Conservation (phyloP, 345 rosid genomes). For the Populus euphratica region DNA sequence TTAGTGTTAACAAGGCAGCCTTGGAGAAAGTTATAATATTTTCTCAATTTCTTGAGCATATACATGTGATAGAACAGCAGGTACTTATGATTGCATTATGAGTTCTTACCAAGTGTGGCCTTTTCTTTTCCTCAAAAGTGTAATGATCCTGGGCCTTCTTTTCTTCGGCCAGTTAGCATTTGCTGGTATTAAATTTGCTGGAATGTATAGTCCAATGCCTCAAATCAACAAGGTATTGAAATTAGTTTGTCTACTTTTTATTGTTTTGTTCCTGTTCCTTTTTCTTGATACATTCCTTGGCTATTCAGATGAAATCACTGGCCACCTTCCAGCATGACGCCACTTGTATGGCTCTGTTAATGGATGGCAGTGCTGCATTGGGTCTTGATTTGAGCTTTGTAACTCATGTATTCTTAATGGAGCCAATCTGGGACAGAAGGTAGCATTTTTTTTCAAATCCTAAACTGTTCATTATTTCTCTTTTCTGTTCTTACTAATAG, state of each 20-base stretch:
- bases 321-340: constrained; percentile 63
- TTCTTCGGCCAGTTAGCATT: constrained; percentile 47
- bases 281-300: background rate
- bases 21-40: constrained; percentile 77
- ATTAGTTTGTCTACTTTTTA: background rate
- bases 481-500: background rate
- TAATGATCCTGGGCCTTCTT: background rate
- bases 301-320: constrained; percentile 64
- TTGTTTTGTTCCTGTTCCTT: background rate
- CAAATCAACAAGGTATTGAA: constrained; percentile 60
- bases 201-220: constrained; percentile 87
- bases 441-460: constrained; percentile 16
- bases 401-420: constrained; percentile 79
- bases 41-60: constrained; percentile 96
- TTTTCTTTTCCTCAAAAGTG: background rate
- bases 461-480: background rate
- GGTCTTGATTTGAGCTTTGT: constrained; percentile 99
- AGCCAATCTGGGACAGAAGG: constrained; percentile 99
- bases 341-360: constrained; percentile 74
- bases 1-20: constrained; percentile 24
- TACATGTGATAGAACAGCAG: constrained; percentile 85
- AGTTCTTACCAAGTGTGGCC: background rate
- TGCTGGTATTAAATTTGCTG: constrained; percentile 77
- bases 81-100: constrained; percentile 33
- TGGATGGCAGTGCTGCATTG: constrained; percentile 97